Base-by-base conservation (phyloP, 371 early-diverging fungal species). In the Haplosporangium sp. region DNA sequence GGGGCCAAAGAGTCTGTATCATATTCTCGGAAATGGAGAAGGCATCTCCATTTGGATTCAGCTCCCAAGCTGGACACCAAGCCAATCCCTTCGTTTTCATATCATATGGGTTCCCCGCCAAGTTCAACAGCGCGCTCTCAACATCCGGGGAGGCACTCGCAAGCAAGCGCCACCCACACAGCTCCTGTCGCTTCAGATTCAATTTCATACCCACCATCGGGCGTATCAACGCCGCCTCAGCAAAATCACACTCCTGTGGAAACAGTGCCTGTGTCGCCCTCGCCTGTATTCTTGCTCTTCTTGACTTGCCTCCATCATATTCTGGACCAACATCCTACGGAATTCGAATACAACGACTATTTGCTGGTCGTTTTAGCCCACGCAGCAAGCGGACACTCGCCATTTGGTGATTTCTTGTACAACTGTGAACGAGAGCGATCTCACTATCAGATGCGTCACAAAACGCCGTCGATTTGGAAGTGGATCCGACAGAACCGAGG, bases 281-380 rank as follows among this genome's bases (percentile, higher is more conserved):
- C 83, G 11, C 83, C 83, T 6, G 76, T 83, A 3, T 83, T 83
- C 56, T 58, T 83, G 14, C 74, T 83, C 36, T 83, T 83, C 57
- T 41, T 83, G 46, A 83, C 83, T 1, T 81, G 83, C 37, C 47
- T 83, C 3, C 83, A 81, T 29, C 82, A 82, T 29, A 68, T 83
- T 50, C 55, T 81, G 1, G 60, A 80, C 48, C 83, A 83, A 47
- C 69, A 77, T 51, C 82, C 82, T 13, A 40, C 36, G 7, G 55
- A 54, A n/a, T 83, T 83, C 48, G 83, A 83, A 46, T 83, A 73
- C 62, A 83, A 83, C 42, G 82, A 81, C 55, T 81, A 82, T 18
- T 29, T 83, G 9, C 67, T 83, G 4, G 60, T 81, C 8, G 64
- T 80, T 43, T 57, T 83, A 0, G 83, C 83, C 6, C 64, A 73